Evolutionary conservation across 768 basidiomycete species (phyloP).

Genomic region (Mycena vitilis): DNA sequence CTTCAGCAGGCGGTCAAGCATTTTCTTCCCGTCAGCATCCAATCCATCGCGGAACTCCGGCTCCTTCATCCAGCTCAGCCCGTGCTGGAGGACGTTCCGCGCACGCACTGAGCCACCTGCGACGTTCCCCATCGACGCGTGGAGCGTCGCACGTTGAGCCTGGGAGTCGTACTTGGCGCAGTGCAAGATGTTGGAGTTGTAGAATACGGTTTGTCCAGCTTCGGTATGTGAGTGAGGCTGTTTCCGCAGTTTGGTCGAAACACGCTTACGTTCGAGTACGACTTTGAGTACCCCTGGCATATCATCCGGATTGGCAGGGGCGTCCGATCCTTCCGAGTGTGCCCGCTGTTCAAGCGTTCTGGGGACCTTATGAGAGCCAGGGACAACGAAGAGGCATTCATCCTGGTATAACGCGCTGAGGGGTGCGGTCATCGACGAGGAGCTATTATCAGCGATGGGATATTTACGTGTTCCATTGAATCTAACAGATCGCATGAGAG

Average conservation of each 20-base stretch:
- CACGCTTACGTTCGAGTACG: slow-evolving; percentile 60
- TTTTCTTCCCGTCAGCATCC: slow-evolving; percentile 57
- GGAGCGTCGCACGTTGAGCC: slow-evolving; percentile 70
- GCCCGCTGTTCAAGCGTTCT: slow-evolving; percentile 69
- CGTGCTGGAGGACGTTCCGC: slow-evolving; percentile 82
- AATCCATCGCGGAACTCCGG: slow-evolving; percentile 59
- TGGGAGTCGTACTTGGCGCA: slow-evolving; percentile 71
- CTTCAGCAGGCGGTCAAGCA: slow-evolving; percentile 68
- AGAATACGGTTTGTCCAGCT: slow-evolving; percentile 85
- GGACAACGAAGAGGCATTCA: slow-evolving; percentile 77
- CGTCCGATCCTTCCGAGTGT: slow-evolving; percentile 61
- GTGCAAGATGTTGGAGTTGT: slow-evolving; percentile 84
- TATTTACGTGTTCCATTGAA: slow-evolving; percentile 86
- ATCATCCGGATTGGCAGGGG: slow-evolving; percentile 67
- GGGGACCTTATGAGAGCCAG: slow-evolving; percentile 69
- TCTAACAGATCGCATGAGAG: slow-evolving; percentile 48
- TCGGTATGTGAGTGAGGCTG: slow-evolving; percentile 2
- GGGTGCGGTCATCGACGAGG: neutral
- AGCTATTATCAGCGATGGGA: neutral
- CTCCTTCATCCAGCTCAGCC: slow-evolving; percentile 75
- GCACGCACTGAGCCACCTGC: slow-evolving; percentile 73
- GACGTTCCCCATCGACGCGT: slow-evolving; percentile 73
- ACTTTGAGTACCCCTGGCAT: slow-evolving; percentile 79
- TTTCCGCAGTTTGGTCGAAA: slow-evolving; percentile 1
- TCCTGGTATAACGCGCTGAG: slow-evolving; percentile 76